Base-by-base conservation (phyloP, 768 basidiomycete genomes). In the Pleurotus sapidus region DNA sequence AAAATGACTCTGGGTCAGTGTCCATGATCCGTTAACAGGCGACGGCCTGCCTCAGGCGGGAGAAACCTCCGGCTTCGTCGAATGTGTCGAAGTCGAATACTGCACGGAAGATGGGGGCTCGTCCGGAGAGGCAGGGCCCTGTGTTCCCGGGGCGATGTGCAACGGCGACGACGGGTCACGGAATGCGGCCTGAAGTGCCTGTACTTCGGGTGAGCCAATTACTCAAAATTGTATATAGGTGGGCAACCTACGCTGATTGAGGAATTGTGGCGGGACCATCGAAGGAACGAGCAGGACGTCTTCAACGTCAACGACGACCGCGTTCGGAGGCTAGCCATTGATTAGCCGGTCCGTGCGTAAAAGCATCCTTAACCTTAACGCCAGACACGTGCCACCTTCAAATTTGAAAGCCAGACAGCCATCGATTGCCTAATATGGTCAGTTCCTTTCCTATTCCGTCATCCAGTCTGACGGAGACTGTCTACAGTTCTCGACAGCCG, bases 1-100 rank as follows among this genome's bases (percentile, higher is more conserved):
- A 90, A 56, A 91, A 84, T n/a, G 86, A 88, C 24, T 68, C 61
- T 2, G 82, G 76, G 65, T 90, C 86, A n/a, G 59, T 83, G 84
- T 0, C 87, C 86, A 15, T 75, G 65, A 61, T 75, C 65, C 24
- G 68, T 62, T 20, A 89, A 66, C 57, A 74, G 74, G 24, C 64
- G 61, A 30, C 71, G 71, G 1, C 81, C 87, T 47, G 78, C 73
- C 34, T 71, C 69, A 7, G 65, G 63, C 12, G 60, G 60, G 39
- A 17, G 53, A 43, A 45, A 50, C 30, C 12, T 42, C 18, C 9
- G 8, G 8, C 30, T 34, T 34, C 30, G 30, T 11, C 20, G 53
- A 34, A 57, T 45, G 25, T 11, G 61, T 58, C 48, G 60, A 45
- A 5, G 60, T 61, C 5, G 59, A 51, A 42, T 64, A 53, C 38